Base-by-base conservation (phyloP, 2,329 filamentous ascomycete species). In the Parascedosporium putredinis region DNA sequence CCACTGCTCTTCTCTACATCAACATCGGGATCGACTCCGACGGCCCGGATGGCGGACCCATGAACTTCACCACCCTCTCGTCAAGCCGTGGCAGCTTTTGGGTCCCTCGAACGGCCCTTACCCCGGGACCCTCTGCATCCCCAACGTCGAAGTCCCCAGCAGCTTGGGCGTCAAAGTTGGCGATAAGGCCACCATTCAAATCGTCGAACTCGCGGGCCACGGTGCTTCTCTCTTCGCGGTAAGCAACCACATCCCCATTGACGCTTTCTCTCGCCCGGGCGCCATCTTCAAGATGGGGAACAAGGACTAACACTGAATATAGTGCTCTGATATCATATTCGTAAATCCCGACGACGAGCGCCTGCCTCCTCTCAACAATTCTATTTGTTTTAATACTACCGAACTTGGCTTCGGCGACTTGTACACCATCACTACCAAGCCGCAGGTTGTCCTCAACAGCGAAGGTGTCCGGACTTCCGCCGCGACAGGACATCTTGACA, bases 291-390 rank as follows among this genome's bases (percentile, higher is more conserved):
- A n/a, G n/a, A n/a, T 22, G 9, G 33, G 29, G 23, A 6, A 42
- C 24, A 50, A 50, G 9, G 20, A 47, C 8, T 10, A 18, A 33
- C 31, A 9, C 5, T 22, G 7, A 36, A 43, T 16, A 38, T 47
- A 91, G 86, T 94, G 88, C 62, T 87, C 88, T 54, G 88, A 94
- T 60, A 88, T 94, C 57, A 88, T 81, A n/a, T 88, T 94, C 57
- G 52, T 54, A 45, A 52, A 55, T 16, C 51, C 51, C n/a, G 51
- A 45, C 23, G 84, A 83, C 38, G 80, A 84, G 42, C 63, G 65
- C 27, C 78, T 89, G 14, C 70, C 71, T 3, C 42, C 50, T 14
- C 31, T 50, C 16, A 55, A 55, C 47, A 36, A 51, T 48, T 71
- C 76, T 12, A 90, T 90, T 66, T 94, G 88, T 71, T 85, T 83